Evolutionary conservation across 805 yeast genomes (phyloP).

Genomic region (Hanseniaspora clermontiae): DNA sequence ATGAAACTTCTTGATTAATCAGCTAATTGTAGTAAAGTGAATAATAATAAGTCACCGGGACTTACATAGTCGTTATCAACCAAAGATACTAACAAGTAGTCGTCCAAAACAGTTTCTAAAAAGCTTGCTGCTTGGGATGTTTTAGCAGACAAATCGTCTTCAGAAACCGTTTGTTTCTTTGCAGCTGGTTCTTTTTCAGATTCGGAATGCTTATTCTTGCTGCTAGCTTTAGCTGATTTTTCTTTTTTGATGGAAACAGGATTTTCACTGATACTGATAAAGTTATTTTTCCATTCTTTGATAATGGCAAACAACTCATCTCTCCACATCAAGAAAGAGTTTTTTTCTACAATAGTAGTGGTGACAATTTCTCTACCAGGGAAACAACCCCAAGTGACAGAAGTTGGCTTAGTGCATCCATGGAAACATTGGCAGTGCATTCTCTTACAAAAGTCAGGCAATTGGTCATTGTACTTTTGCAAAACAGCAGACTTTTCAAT

Average conservation of each 20-base stretch:
- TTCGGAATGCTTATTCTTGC: constrained; percentile 13
- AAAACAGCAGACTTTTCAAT: constrained; percentile 7
- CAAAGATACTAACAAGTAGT: constrained; percentile 68
- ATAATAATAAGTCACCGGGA: constrained; percentile 17
- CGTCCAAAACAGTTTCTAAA: constrained; percentile 35
- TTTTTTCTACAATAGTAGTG: constrained; percentile 89
- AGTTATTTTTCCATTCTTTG: constrained; percentile 61
- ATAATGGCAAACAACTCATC: constrained; percentile 83
- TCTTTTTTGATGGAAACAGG: constrained; percentile 24
- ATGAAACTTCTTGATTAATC: neutral
- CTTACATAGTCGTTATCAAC: constrained; percentile 76
- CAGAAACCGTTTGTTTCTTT: constrained; percentile 19
- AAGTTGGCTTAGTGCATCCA: constrained; percentile 58
- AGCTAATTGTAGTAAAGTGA: constrained; percentile 11
- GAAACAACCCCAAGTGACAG: constrained; percentile 97
- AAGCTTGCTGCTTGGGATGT: constrained; percentile 32
- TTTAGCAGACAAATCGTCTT: constrained; percentile 12
- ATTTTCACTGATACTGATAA: constrained; percentile 23
- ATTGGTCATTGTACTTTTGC: neutral
- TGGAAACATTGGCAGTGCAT: constrained; percentile 13
- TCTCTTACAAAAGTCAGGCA: constrained; percentile 5
- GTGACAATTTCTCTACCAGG: constrained; percentile 91
- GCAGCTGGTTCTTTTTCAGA: constrained; percentile 21
- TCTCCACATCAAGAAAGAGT: constrained; percentile 91
- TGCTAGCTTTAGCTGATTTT: constrained; percentile 16